A percentile compares a stretch with the other conserved stretches of the same genome.
Conservation (phyloP, 2,329 filamentous ascomycete species). For the Cladophialophora yegresii region DNA sequence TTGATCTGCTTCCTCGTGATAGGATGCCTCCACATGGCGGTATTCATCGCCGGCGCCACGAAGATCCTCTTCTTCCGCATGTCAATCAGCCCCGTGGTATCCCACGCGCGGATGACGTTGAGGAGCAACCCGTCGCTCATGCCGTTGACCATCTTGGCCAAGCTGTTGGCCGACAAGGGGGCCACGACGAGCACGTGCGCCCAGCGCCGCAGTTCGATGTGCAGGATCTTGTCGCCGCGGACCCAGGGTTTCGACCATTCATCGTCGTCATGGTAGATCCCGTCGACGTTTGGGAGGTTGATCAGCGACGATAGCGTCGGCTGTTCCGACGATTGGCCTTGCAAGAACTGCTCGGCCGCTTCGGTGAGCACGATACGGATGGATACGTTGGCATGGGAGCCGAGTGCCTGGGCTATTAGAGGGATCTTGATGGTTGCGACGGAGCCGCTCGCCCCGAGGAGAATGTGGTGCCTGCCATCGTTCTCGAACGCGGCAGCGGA, state of each 20-base stretch:
- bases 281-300: slow-evolving; percentile 71
- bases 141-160: slow-evolving; percentile 81
- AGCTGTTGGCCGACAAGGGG: slow-evolving; percentile 78
- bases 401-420: slow-evolving; percentile 58
- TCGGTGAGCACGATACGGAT: slow-evolving; percentile 83
- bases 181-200: slow-evolving; percentile 78
- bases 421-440: slow-evolving; percentile 89
- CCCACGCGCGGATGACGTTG: slow-evolving; percentile 83
- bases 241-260: slow-evolving; percentile 82
- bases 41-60: slow-evolving; percentile 84
- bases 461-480: slow-evolving; percentile 61
- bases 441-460: slow-evolving; percentile 68
- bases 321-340: slow-evolving; percentile 74
- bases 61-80: slow-evolving; percentile 65
- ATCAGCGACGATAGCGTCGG: slow-evolving; percentile 64
- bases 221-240: slow-evolving; percentile 76
- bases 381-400: slow-evolving; percentile 60
- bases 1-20: slow-evolving; percentile 72
- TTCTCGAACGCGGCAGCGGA: slow-evolving; percentile 35
- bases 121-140: slow-evolving; percentile 74
- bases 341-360: slow-evolving; percentile 73
- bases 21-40: slow-evolving; percentile 85
- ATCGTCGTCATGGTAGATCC: slow-evolving; percentile 77
- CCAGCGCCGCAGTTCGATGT: slow-evolving; percentile 85
- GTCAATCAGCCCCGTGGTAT: slow-evolving; percentile 67